These are phyloP conservation scores for Cochlearia excelsa DNA, from an alignment of 345 rosid genomes.

Conservation along the genomic window DNA sequence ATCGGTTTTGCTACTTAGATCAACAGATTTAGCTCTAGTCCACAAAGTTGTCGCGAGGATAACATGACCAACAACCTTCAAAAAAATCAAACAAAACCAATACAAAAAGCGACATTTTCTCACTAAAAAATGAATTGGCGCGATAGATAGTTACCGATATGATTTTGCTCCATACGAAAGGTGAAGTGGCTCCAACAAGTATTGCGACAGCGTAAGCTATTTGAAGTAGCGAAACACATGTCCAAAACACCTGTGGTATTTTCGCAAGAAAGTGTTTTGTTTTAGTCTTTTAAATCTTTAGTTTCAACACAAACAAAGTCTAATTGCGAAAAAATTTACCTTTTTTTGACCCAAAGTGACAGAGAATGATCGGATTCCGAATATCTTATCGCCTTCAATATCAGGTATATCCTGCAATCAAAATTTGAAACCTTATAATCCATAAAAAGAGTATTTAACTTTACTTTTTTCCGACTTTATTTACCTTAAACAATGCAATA, in stretches of 20 bases:
- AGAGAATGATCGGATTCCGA: conserved; percentile 77
- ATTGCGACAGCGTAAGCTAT: conserved; percentile 74
- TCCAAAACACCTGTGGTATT: conserved; percentile 76
- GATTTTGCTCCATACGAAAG: conserved; percentile 74
- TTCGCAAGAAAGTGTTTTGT: neutral
- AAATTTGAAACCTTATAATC: conserved; percentile 10
- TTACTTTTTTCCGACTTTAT: conserved; percentile 2
- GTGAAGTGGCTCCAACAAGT: conserved; percentile 70
- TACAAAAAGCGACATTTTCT: neutral
- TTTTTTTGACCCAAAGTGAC: conserved; percentile 76
- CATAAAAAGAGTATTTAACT: neutral
- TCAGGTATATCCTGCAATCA: conserved; percentile 83
- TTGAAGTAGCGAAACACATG: conserved; percentile 76
- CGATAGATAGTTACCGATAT: conserved; percentile 53
- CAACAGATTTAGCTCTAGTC: conserved; percentile 70
- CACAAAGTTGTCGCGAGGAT: conserved; percentile 58
- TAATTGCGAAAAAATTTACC: conserved; percentile 38
- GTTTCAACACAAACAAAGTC: neutral
- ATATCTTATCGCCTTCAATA: conserved; percentile 88
- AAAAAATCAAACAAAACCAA: neutral
- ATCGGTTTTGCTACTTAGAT: conserved; percentile 68
- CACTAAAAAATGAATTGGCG: neutral
- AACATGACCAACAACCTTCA: conserved; percentile 71
- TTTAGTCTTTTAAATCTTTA: neutral
- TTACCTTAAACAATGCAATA: conserved; percentile 92